Percentiles rank a stretch among this genome's conserved stretches.
These are phyloP conservation scores for Venturia carpophila DNA, from an alignment of 2,329 filamentous ascomycete species.

Conservation along the genomic window DNA sequence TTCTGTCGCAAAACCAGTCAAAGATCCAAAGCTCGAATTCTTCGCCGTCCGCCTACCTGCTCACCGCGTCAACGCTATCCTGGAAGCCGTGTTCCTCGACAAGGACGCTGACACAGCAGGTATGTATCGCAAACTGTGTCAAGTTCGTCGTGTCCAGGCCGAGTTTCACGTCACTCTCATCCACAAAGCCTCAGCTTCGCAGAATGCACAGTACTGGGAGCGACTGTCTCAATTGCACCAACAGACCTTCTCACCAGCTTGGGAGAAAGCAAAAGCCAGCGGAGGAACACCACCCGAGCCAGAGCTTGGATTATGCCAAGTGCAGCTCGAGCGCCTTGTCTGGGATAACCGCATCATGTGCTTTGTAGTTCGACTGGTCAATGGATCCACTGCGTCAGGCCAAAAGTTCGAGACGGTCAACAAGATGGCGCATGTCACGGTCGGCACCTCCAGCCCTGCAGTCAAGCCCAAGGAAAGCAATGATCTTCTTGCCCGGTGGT, in stretches of 20 bases:
- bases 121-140: conserved; percentile 69
- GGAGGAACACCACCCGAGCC: conserved; percentile 36
- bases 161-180: conserved; percentile 92
- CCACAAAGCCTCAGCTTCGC: conserved; percentile 58
- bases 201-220: conserved; percentile 66
- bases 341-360: conserved; percentile 87
- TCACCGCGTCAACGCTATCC: conserved; percentile 45
- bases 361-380: conserved; percentile 61
- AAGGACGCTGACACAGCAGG: conserved; percentile 47
- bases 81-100: conserved; percentile 62
- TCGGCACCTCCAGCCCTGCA: conserved; percentile 65
- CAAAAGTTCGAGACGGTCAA: conserved; percentile 59
- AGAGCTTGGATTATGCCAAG: conserved; percentile 55
- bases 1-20: conserved; percentile 27
- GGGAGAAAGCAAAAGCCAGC: conserved; percentile 22
- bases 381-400: conserved; percentile 14
- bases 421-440: conserved; percentile 73
- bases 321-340: conserved; percentile 60
- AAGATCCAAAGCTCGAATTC: conserved; percentile 50
- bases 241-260: conserved; percentile 34
- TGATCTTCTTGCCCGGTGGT: conserved; percentile 67
- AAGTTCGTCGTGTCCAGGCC: conserved; percentile 67
- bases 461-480: conserved; percentile 97
- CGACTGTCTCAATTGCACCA: conserved; percentile 57
- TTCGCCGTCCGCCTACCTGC: conserved; percentile 52